A percentile compares a stretch with the other conserved stretches of the same genome.
Conservation (phyloP, 441 rosid genomes). For the Croton laevigatus region DNA sequence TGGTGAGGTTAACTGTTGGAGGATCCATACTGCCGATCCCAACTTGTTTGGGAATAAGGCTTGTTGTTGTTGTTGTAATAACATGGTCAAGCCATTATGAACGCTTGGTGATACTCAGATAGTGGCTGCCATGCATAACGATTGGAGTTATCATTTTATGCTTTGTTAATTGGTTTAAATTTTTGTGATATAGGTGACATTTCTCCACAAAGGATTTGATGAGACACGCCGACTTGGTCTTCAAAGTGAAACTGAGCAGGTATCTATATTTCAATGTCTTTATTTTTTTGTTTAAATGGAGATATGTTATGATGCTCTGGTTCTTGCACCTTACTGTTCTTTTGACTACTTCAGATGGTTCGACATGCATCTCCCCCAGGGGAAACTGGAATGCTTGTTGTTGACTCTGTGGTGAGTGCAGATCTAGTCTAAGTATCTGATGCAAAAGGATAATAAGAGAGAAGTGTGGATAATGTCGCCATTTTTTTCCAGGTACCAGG, state of each 20-base stretch:
- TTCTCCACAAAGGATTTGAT: slow-evolving; percentile 96
- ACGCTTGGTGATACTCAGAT: neutral
- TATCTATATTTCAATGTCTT: slow-evolving; percentile 22
- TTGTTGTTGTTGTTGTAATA: no score
- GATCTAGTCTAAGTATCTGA: slow-evolving; percentile 6
- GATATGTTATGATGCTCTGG: neutral
- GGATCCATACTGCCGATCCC: no score
- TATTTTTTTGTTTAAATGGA: neutral
- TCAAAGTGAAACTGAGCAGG: slow-evolving; percentile 84
- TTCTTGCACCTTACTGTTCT: neutral
- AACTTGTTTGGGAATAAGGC: no score
- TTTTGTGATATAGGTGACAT: slow-evolving; percentile 52
- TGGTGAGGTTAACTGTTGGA: no score
- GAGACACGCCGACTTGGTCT: slow-evolving; percentile 98
- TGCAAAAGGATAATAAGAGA: neutral
- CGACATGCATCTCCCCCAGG: slow-evolving; percentile 34
- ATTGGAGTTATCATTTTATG: slow-evolving; percentile 2
- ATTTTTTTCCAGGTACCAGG: slow-evolving; percentile 76
- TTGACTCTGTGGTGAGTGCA: slow-evolving; percentile 75
- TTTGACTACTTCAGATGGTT: slow-evolving; percentile 20
- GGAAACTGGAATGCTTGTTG: slow-evolving; percentile 97
- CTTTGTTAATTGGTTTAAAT: neutral
- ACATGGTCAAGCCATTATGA: neutral
- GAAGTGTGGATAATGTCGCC: slow-evolving; percentile 5
- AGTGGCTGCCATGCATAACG: neutral